These are phyloP conservation scores for Neocucurbitaria cava DNA, from an alignment of 2,329 filamentous ascomycete genomes.

Conservation along the genomic window DNA sequence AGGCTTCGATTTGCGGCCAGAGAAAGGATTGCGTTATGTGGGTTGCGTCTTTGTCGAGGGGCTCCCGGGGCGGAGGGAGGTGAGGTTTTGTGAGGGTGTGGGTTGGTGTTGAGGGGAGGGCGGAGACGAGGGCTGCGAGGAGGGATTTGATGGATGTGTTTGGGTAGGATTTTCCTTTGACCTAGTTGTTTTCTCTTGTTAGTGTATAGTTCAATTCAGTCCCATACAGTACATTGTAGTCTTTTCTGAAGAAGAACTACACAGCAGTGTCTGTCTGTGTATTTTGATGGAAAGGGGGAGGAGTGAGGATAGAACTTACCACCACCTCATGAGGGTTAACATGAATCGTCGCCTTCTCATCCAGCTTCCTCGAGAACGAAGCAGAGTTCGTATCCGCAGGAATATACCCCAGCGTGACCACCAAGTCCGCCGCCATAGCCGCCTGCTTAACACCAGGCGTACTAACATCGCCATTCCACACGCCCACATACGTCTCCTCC, in stretches of 20 bases:
- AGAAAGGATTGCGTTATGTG: slow-evolving; percentile 53
- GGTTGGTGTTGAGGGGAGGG: slow-evolving; percentile 29
- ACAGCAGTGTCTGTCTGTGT: not conserved
- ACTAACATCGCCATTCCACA: slow-evolving; percentile 51
- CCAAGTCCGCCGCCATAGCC: slow-evolving; percentile 46
- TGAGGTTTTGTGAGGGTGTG: slow-evolving; percentile 33
- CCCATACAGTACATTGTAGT: too few species aligned
- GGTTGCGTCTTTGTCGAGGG: slow-evolving; percentile 43
- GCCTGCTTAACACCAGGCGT: slow-evolving; percentile 47
- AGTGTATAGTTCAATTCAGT: not conserved
- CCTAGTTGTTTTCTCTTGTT: slow-evolving; percentile 16
- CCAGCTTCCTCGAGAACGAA: slow-evolving; percentile 48
- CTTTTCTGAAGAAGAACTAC: too few species aligned
- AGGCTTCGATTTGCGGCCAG: slow-evolving; percentile 51
- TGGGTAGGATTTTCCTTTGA: slow-evolving; percentile 40
- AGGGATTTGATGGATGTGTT: slow-evolving; percentile 49
- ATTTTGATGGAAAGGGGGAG: too few species aligned
- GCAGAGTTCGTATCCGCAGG: slow-evolving; percentile 54
- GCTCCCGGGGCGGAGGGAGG: slow-evolving; percentile 34
- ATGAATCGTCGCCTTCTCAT: slow-evolving; percentile 38
- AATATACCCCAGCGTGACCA: slow-evolving; percentile 50
- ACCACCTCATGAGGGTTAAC: slow-evolving; percentile 50
- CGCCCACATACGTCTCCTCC: slow-evolving; percentile 48
- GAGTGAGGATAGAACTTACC: too few species aligned
- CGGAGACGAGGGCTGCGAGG: slow-evolving; percentile 34